These are phyloP conservation scores for Russula virescens DNA, from an alignment of 768 basidiomycete species.

Conservation along the genomic window DNA sequence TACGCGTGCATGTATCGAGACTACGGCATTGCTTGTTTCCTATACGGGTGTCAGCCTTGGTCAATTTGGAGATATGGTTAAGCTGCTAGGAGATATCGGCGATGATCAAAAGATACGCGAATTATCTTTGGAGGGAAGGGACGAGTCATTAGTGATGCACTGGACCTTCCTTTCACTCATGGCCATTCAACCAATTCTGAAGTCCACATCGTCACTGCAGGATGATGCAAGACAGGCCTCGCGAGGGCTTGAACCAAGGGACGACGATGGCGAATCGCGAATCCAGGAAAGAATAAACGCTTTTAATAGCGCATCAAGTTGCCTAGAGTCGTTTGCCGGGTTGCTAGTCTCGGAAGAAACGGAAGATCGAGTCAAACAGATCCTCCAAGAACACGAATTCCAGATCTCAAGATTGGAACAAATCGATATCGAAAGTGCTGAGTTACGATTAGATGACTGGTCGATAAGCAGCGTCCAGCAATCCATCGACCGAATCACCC, in stretches of 20 bases:
- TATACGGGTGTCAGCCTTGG: no score
- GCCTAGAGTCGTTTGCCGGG: background rate
- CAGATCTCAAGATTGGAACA: background rate
- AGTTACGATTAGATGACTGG: background rate
- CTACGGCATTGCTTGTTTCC: no score
- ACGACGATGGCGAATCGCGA: no score
- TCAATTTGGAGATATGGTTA: no score
- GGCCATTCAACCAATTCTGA: slow-evolving; percentile 4
- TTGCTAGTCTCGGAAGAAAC: background rate
- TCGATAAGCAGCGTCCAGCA: no score
- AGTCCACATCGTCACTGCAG: no score
- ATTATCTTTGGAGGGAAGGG: background rate
- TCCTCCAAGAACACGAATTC: background rate
- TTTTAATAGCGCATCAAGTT: background rate
- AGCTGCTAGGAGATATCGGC: no score
- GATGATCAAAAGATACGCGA: no score
- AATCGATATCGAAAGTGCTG: background rate
- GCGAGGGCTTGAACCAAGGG: background rate
- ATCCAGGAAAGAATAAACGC: background rate
- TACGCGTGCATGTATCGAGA: no score
- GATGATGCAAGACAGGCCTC: background rate
- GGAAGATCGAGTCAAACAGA: background rate
- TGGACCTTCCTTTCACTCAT: slow-evolving; percentile 20
- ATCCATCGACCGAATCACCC: background rate
- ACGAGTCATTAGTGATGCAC: background rate